phyloP scores from a whole-genome alignment of 192 early-diverging fungal genomes.

The Entomortierella beljakovae region DNA sequence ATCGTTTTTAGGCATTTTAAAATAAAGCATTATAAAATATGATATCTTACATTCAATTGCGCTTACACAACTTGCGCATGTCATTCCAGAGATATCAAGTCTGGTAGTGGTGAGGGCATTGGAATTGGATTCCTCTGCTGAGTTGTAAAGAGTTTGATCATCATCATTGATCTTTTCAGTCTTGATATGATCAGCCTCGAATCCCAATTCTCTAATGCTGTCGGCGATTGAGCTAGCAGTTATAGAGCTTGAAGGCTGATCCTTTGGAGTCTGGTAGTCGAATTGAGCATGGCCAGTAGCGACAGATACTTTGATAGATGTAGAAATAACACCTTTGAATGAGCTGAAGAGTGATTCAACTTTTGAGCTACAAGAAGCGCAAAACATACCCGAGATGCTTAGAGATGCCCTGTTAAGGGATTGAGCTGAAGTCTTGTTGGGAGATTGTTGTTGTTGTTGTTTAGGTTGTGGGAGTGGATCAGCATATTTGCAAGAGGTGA shows the following conservation, averaged over 20 bases:
- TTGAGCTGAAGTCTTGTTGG: neutral
- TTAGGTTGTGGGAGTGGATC: conserved; percentile 21
- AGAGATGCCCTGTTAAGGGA: conserved; percentile 27
- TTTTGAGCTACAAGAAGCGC: conserved; percentile 52
- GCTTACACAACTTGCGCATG: conserved; percentile 87
- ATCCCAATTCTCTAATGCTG: conserved; percentile 52
- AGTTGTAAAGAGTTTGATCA: neutral
- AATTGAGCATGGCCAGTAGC: conserved; percentile 44
- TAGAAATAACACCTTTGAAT: conserved; percentile 30
- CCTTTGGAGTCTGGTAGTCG: conserved; percentile 16
- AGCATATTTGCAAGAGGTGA: conserved; percentile 53
- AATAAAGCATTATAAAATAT: conserved; percentile 1
- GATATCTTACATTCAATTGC: conserved; percentile 67
- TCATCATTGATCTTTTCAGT: conserved; percentile 26
- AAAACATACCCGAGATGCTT: conserved; percentile 60
- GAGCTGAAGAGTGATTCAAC: conserved; percentile 38
- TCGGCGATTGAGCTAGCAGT: conserved; percentile 45
- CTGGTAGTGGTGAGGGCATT: conserved; percentile 24
- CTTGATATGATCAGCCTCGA: conserved; percentile 58
- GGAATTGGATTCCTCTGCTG: neutral
- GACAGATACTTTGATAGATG: conserved; percentile 45
- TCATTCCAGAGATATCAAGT: conserved; percentile 79
- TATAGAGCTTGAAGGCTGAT: conserved; percentile 6
- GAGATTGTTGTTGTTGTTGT: conserved; percentile 5
- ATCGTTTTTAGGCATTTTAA: too few relatives aligned